Base-by-base conservation (phyloP, 1,139 yeast genomes). In the Keqinozyma sinolaborantium region DNA sequence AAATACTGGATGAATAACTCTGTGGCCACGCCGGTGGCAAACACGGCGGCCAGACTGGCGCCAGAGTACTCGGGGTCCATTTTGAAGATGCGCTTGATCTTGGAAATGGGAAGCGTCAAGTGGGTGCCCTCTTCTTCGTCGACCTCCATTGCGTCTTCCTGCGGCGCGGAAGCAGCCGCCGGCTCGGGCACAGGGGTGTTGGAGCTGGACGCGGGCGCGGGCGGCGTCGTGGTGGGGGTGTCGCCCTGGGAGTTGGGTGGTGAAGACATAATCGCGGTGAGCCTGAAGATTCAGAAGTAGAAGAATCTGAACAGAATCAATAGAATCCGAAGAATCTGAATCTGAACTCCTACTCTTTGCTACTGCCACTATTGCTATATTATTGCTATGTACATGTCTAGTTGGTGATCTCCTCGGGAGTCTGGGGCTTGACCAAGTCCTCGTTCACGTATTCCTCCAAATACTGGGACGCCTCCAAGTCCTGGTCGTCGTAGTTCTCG, bases 21-120 rank as follows among this genome's bases (percentile, higher is more conserved):
- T 0, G 96, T 83, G 4, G 97, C 95, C 29, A 85, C 75, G 0
- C 95, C 94, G 3, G 92, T 72, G 10, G 95, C 81, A 47, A 82
- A 84, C 10, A 84, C 86, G 0, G 95, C 95, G 24, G 82, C 68
- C 35, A 79, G 84, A 1, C 95, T 79, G 3, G 92, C 81, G 2
- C 86, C 75, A 4, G 73, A 60, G 45, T 84, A 84, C 26, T 86
- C 95, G 4, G 90, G 87, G 51, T 92, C 97, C 56, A 83, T 74
- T 49, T 85, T 87, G 51, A 92, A 79, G 33, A 90, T 83, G 48
- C 82, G 73, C 53, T 86, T 88, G 42, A 90, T 82, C 45, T 90
- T 82, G 2, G 95, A 74, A 18, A 88, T 61, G 5, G 97, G 97
- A 24, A 90, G 60, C 3, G 64, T 38, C 31, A 63, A 46, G 6